phyloP scores from a whole-genome alignment of 306 rosid genomes.

The Astragalus glycyphyllos region DNA sequence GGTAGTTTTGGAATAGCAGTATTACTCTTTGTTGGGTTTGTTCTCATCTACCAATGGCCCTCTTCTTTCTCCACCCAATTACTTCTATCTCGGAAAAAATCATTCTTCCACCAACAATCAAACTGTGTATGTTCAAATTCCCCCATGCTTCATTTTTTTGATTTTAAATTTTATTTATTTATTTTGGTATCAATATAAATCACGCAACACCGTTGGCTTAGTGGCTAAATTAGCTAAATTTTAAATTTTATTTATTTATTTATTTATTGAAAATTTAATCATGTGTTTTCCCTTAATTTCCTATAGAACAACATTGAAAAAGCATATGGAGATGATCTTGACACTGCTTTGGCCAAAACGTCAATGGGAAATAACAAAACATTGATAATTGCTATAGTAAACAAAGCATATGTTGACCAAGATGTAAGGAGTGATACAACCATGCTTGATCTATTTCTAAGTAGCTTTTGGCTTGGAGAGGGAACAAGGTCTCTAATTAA shows the following conservation, averaged over 20 bases:
- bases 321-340: constrained; percentile 52
- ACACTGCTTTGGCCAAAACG: constrained; percentile 54
- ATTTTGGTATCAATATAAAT: neutral
- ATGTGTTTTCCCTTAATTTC: neutral
- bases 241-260: neutral
- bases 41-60: constrained; percentile 49
- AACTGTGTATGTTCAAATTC: constrained; percentile 41
- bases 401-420: constrained; percentile 73
- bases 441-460: constrained; percentile 77
- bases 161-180: neutral
- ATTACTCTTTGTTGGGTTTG: constrained; percentile 44
- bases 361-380: constrained; percentile 69
- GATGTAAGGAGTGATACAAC: constrained; percentile 48
- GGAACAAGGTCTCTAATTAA: constrained; percentile 55
- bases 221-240: too few relatives aligned
- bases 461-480: constrained; percentile 78
- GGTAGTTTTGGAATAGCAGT: constrained; percentile 41
- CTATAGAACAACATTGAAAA: constrained; percentile 21
- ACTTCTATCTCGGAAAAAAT: neutral
- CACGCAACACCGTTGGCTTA: too few relatives aligned
- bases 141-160: neutral
- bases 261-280: neutral
- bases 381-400: constrained; percentile 63
- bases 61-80: constrained; percentile 45
- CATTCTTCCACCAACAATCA: constrained; percentile 18